Base-by-base conservation (phyloP, 2,329 filamentous ascomycete genomes). In the Colletotrichum sp. region DNA sequence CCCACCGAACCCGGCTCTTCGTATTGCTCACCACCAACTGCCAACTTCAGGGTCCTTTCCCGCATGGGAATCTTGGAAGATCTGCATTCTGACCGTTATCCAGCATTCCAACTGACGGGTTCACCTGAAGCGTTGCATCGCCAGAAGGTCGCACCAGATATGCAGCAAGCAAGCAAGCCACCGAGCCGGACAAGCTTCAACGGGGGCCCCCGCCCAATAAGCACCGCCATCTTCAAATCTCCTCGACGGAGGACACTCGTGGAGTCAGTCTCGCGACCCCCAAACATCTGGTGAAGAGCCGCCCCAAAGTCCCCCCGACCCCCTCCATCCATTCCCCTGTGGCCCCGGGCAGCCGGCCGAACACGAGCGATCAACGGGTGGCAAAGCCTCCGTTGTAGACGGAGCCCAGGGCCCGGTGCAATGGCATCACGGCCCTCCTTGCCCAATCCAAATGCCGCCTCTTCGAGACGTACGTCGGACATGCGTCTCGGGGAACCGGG, bases 121-220 rank as follows among this genome's bases (percentile, higher is more conserved):
- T 75, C 73, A 72, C 73, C 73, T 75, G 73, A 72, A 75, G 73
- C 55, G 73, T 75, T 57, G 73, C 73, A 75, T 72, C 69, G 72
- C 57, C 71, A 68, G 57, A 73, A 64, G 18, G 52, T 24, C 21
- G 36, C 26, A 49, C 70, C 70, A 55, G n/a, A 60, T 26, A 15
- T 16, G 32, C 21, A 57, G 21, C 52, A 57, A 57, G 21, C 52
- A 57, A 57, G 52, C 59, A 49, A 32, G 59, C 59, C 44, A 39
- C 68, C 28, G 34, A 28, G 57, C 60, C 34, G 28, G 30, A 67
- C 55, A 63, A 75, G 63, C 72, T 75, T 72, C 72, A 75, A 59
- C n/a, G 39, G 39, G 39, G 15, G n/a, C 26, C 72, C 62, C 72
- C 72, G 52, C 72, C 62, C 72, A 72, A 75, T 24, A 62, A 60